phyloP scores from a whole-genome alignment of 2,329 filamentous ascomycete species.

The Colletotrichum sp. region DNA sequence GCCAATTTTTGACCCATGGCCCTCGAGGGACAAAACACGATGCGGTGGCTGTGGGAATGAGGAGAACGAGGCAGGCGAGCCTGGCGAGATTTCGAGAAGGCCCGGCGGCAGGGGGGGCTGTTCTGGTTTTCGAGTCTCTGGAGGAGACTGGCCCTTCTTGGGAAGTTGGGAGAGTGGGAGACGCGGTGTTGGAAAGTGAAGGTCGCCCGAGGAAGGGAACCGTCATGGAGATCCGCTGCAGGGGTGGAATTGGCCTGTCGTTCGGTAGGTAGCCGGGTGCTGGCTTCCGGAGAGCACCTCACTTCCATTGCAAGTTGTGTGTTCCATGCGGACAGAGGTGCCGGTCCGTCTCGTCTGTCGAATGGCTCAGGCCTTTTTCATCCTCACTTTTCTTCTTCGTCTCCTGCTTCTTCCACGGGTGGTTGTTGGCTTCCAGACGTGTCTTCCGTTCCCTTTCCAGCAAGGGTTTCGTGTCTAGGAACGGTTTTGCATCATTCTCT shows the following conservation, averaged over 20 bases:
- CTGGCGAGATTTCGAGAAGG: slow-evolving; percentile 11
- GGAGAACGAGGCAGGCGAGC: neutral
- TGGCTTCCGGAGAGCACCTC: neutral
- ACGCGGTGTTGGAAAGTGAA: slow-evolving; percentile 9
- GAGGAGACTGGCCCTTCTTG: neutral
- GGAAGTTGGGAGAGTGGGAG: neutral
- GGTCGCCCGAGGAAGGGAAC: slow-evolving; percentile 11
- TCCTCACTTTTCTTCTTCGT: neutral
- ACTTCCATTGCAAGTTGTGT: neutral
- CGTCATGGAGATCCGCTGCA: slow-evolving; percentile 14
- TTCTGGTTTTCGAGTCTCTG: neutral
- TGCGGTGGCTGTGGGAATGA: neutral
- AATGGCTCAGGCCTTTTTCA: neutral
- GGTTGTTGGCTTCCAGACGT: neutral
- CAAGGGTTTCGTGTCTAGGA: neutral
- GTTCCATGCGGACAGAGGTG: neutral
- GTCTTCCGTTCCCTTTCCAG: neutral
- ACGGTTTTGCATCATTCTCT: neutral
- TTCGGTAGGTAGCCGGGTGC: slow-evolving; percentile 17
- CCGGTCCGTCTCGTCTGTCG: neutral
- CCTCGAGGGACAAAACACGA: neutral
- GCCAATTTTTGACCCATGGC: neutral
- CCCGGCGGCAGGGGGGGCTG: neutral
- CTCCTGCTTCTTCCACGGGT: neutral
- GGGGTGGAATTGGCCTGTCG: slow-evolving; percentile 1